A percentile compares a stretch with the other conserved stretches of the same genome.
phyloP scores from a whole-genome alignment of 805 yeast species.

The Wickerhamiella alocasiicola region DNA sequence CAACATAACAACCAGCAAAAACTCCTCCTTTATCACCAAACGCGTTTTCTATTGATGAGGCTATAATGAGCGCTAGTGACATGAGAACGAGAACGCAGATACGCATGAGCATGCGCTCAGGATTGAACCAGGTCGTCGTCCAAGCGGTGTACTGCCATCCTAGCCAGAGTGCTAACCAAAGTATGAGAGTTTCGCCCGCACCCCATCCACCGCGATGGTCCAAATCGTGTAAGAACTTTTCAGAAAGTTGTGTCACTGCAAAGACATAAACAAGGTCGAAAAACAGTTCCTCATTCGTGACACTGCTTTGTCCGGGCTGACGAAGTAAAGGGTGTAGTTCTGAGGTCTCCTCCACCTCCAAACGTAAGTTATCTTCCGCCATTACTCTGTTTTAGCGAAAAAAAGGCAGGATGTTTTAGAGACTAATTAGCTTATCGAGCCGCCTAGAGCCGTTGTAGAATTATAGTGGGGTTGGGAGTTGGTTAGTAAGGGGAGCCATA shows the following conservation, averaged over 20 bases:
- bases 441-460: no score
- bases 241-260: conserved; percentile 1
- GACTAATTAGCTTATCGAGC: no score
- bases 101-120: neutral
- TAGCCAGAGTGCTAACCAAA: conserved; percentile 3
- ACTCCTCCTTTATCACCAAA: neutral
- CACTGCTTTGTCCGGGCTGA: neutral
- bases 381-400: no score
- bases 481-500: no score
- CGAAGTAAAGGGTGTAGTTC: neutral
- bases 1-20: conserved; percentile 1
- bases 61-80: conserved; percentile 1
- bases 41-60: neutral
- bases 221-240: neutral
- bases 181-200: neutral
- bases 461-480: no score
- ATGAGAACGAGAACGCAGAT: neutral
- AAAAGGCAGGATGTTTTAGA: no score
- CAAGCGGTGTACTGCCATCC: conserved; percentile 7
- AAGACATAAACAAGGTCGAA: conserved; percentile 4
- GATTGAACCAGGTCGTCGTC: conserved; percentile 3
- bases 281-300: conserved; percentile 4
- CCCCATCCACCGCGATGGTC: conserved; percentile 5
- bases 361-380: no score
- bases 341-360: no score